phyloP scores from a whole-genome alignment of 2,329 filamentous ascomycete species.

The Aspergillus hortae region DNA sequence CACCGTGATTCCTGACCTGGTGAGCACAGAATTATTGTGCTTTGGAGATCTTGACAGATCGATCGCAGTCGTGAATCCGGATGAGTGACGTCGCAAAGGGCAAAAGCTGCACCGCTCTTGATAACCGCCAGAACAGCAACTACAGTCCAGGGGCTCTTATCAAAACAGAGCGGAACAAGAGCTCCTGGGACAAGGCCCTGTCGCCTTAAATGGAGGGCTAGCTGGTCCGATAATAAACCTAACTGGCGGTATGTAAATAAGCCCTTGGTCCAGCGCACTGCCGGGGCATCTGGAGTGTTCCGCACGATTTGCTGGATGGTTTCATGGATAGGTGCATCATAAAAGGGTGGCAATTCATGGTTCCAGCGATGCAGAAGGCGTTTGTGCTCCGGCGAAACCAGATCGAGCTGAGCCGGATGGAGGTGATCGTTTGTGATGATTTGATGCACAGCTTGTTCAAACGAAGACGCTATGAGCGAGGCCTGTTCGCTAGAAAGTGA shows the following conservation, averaged over 20 bases:
- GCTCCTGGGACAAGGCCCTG: slow-evolving; percentile 3
- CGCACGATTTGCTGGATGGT: background rate
- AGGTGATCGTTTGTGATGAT: too few species aligned
- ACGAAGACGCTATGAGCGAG: too few species aligned
- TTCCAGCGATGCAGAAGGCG: background rate
- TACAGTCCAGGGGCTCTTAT: slow-evolving; percentile 1
- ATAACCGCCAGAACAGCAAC: slow-evolving; percentile 9
- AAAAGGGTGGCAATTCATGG: background rate
- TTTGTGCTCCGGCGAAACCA: background rate
- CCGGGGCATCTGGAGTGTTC: background rate
- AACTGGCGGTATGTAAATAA: background rate
- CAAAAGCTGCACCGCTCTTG: slow-evolving; percentile 12
- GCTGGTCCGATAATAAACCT: background rate
- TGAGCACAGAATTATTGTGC: too few species aligned
- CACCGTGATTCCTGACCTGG: background rate
- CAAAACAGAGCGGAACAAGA: slow-evolving; percentile 7
- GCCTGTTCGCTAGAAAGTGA: too few species aligned
- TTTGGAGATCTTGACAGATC: too few species aligned
- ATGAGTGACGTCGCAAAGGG: slow-evolving; percentile 3
- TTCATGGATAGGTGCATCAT: background rate
- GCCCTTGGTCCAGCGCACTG: slow-evolving; percentile 1
- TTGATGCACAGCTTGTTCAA: too few species aligned
- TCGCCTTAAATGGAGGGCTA: background rate
- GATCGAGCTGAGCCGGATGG: too few species aligned
- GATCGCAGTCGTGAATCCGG: slow-evolving; percentile 3